Evolutionary conservation across 1,139 yeast species (phyloP).

Genomic region (Geotrichum bryndzae): DNA sequence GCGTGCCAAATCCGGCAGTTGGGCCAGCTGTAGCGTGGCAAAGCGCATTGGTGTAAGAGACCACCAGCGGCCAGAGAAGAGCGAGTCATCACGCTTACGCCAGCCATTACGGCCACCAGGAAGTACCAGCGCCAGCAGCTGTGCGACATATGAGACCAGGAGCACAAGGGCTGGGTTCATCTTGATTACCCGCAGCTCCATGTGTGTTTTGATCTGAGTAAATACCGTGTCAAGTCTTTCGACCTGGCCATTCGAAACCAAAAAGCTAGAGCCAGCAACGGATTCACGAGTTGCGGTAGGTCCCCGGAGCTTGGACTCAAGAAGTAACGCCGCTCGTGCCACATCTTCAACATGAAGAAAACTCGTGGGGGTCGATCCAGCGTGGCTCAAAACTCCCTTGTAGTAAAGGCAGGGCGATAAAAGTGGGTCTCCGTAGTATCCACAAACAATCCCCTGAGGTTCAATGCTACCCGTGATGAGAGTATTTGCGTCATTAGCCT

Average conservation of each 20-base stretch:
- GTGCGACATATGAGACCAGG: conserved; percentile 3
- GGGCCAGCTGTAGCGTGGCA: conserved; percentile 15
- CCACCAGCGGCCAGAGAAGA: conserved; percentile 19
- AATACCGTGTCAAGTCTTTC: conserved; percentile 10
- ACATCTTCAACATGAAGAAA: conserved; percentile 34
- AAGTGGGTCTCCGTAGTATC: conserved; percentile 30
- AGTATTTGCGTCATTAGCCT: conserved; percentile 9
- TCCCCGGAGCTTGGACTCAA: conserved; percentile 24
- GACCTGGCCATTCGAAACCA: conserved; percentile 17
- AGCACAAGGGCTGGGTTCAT: conserved; percentile 17
- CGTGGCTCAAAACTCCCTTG: conserved; percentile 27
- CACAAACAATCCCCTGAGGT: conserved; percentile 29
- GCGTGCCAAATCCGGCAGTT: conserved; percentile 10
- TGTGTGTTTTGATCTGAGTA: neutral
- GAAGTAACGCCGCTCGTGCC: conserved; percentile 28
- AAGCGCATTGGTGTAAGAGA: conserved; percentile 16
- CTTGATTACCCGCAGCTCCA: conserved; percentile 9
- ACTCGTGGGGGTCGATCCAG: conserved; percentile 26
- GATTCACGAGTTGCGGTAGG: neutral
- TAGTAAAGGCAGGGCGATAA: conserved; percentile 26
- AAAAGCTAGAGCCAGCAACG: conserved; percentile 13
- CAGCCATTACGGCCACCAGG: conserved; percentile 12
- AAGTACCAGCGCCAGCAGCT: neutral
- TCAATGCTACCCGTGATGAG: conserved; percentile 22
- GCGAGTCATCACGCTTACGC: conserved; percentile 16